These are phyloP conservation scores for Plenodomus tracheiphilus DNA, from an alignment of 2,329 filamentous ascomycete genomes.

Conservation along the genomic window DNA sequence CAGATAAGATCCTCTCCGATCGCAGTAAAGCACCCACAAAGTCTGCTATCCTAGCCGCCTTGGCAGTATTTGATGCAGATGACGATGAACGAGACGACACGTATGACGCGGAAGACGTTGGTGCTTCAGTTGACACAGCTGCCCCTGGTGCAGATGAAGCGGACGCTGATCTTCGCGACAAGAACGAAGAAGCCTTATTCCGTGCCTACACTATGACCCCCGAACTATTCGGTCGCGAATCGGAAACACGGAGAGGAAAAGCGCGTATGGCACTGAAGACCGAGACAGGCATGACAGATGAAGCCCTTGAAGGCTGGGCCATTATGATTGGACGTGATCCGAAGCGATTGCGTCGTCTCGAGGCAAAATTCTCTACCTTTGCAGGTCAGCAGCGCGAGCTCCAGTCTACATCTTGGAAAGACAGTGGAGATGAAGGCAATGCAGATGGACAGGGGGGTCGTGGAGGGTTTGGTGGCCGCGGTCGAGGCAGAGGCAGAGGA, in stretches of 20 bases:
- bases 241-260: constrained; percentile 67
- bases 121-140: constrained; percentile 76
- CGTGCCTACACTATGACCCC: constrained; percentile 68
- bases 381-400: constrained; percentile 68
- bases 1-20: constrained; percentile 73
- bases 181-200: constrained; percentile 74
- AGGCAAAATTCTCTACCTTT: constrained; percentile 69
- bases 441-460: constrained; percentile 53
- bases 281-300: constrained; percentile 87
- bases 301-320: constrained; percentile 92
- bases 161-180: constrained; percentile 59
- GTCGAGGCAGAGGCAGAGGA: constrained; percentile 42
- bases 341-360: constrained; percentile 67
- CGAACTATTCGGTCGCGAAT: constrained; percentile 71
- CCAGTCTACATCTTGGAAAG: constrained; percentile 63
- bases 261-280: constrained; percentile 67
- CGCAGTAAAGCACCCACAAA: constrained; percentile 70
- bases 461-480: constrained; percentile 47
- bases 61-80: constrained; percentile 87
- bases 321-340: constrained; percentile 80
- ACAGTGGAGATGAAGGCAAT: constrained; percentile 56
- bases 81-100: constrained; percentile 98
- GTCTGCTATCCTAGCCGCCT: constrained; percentile 82
- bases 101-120: constrained; percentile 90
- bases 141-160: constrained; percentile 54